Evolutionary conservation across 2,329 filamentous ascomycete genomes (phyloP).

Genomic region (Neofusicoccum parvum): DNA sequence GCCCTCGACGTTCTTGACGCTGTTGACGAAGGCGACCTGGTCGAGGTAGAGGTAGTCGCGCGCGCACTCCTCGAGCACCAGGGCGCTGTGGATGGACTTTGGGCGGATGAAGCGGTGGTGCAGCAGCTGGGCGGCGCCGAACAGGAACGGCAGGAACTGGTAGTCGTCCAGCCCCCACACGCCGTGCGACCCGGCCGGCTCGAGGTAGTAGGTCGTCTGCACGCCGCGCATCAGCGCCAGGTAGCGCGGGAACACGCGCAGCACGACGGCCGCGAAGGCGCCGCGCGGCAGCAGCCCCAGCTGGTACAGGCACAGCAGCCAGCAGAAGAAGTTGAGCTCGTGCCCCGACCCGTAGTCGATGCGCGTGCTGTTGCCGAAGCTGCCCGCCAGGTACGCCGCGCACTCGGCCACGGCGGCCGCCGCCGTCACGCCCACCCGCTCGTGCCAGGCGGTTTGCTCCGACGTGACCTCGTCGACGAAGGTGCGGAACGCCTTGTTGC

Average conservation of each 20-base stretch:
- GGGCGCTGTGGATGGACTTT: constrained; percentile 75
- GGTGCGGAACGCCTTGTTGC: constrained; percentile 85
- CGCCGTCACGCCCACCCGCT: constrained; percentile 56
- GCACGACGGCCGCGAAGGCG: constrained; percentile 74
- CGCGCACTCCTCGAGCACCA: constrained; percentile 83
- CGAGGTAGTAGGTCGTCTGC: constrained; percentile 92
- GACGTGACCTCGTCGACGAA: constrained; percentile 69
- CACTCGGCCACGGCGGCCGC: constrained; percentile 66
- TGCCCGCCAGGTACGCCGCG: constrained; percentile 77
- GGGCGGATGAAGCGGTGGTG: constrained; percentile 64
- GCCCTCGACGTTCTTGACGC: constrained; percentile 92
- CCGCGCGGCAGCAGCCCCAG: constrained; percentile 63
- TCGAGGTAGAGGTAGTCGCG: constrained; percentile 87
- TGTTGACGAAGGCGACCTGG: constrained; percentile 92
- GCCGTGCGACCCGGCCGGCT: constrained; percentile 65
- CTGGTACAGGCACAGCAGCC: constrained; percentile 92
- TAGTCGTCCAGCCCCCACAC: constrained; percentile 58
- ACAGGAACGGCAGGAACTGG: constrained; percentile 56
- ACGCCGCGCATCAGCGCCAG: constrained; percentile 83
- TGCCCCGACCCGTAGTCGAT: constrained; percentile 98
- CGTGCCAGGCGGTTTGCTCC: constrained; percentile 63
- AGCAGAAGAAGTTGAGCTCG: constrained; percentile 95
- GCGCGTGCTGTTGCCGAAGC: constrained; percentile 81
- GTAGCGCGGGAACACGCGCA: constrained; percentile 81
- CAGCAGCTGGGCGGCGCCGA: constrained; percentile 56